Base-by-base conservation (phyloP, 495 filamentous ascomycete genomes). In the Xylaria grammica region DNA sequence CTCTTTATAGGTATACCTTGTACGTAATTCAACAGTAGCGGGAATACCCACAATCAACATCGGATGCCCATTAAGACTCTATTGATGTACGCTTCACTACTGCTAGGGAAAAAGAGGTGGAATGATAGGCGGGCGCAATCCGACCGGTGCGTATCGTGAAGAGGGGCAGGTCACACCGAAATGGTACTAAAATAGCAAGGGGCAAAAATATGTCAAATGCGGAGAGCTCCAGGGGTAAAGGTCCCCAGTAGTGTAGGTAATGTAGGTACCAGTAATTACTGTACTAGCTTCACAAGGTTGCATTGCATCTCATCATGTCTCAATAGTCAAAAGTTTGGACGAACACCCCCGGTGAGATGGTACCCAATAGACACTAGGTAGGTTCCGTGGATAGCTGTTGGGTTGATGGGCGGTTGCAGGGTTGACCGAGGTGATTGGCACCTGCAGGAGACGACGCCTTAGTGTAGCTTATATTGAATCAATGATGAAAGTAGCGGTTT, bases 221-320 rank as follows among this genome's bases (percentile, higher is more conserved):
- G 58, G 58, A 48, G 58, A 61, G 58, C 51, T 42, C 46, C 36
- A 61, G 58, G 58, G 48, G 58, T 26, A 19, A 42, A 10, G 8
- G 40, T 6, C 17, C 8, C 8, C 40, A 17, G 8, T 9, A 42
- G 40, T 42, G 40, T 20, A 26, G 46, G 22, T 6, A 27, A 27
- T 22, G 46, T 50, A 26, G 45, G 27, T 44, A 34, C 48, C 58
- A 61, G 22, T 11, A 20, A 26, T 52, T 52, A 61, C 58, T 61
- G 38, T 54, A 42, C 60, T 27, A 55, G 22, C 11, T 56, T 56
- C 7, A 27, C 42, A 17, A 50, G 27, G 62, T 64, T 58, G 53
- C 53, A 64, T 58, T 64, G 62, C 62, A 64, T 64, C 53, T 64
- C 8, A 45, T 38, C 53, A 30, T 58, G 52, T 64, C 53, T 58